Evolutionary conservation across 805 yeast species (phyloP).

Genomic region (Wickerhamiella kurtzmanii): DNA sequence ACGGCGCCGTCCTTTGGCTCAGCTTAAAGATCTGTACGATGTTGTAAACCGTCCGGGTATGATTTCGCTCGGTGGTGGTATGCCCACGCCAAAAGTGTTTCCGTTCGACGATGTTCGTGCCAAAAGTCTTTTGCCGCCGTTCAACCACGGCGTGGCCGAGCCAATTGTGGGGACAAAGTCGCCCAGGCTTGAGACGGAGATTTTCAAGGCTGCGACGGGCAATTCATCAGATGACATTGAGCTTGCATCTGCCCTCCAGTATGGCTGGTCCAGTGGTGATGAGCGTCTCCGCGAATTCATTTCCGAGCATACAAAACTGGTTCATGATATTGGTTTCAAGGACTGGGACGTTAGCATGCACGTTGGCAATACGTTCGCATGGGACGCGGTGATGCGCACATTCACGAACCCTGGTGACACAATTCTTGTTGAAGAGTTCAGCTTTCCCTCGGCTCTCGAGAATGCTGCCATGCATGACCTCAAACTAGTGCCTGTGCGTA

Average conservation of each 20-base stretch:
- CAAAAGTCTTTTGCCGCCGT: constrained; percentile 56
- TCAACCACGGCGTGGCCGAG: constrained; percentile 47
- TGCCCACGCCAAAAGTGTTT: constrained; percentile 80
- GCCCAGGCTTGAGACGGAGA: constrained; percentile 22
- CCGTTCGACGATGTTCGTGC: constrained; percentile 75
- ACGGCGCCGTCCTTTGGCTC: constrained; percentile 57
- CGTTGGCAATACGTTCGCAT: constrained; percentile 75
- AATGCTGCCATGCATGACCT: constrained; percentile 64
- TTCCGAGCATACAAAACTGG: constrained; percentile 45
- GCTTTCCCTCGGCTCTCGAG: constrained; percentile 79
- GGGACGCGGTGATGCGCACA: constrained; percentile 73
- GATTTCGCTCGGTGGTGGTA: constrained; percentile 88
- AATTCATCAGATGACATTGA: constrained; percentile 38
- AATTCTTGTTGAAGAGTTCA: constrained; percentile 64
- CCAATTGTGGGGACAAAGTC: constrained; percentile 19
- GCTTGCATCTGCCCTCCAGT: constrained; percentile 76
- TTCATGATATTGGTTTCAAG: constrained; percentile 37
- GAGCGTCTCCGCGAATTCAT: constrained; percentile 54
- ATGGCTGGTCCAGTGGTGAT: constrained; percentile 77
- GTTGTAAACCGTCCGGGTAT: constrained; percentile 60
- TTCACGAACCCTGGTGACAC: constrained; percentile 66
- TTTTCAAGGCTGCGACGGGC: constrained; percentile 28
- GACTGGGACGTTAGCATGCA: constrained; percentile 64
- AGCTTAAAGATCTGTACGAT: constrained; percentile 72
- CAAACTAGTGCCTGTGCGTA: constrained; percentile 52